These are phyloP conservation scores for Prinsepia uniflora DNA, from an alignment of 306 rosid genomes.

Conservation along the genomic window DNA sequence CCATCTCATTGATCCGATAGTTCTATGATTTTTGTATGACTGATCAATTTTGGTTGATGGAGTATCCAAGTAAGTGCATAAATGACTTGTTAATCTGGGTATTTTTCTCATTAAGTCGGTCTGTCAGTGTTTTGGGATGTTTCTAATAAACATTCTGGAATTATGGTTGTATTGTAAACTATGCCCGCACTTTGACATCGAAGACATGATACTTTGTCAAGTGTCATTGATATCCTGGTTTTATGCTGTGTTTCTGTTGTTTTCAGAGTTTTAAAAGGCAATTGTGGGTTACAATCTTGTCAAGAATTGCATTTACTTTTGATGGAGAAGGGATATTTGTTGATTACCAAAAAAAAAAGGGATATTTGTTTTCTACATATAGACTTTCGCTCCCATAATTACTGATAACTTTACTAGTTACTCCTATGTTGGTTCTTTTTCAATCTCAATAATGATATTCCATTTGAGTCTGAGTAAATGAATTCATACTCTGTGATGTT, in stretches of 20 bases:
- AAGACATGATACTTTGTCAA: not conserved
- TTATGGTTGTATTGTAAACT: not conserved
- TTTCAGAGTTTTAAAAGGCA: too few relatives aligned
- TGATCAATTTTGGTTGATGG: not conserved
- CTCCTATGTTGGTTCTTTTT: not conserved
- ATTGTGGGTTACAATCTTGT: not conserved
- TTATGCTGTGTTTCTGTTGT: too few relatives aligned
- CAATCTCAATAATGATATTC: constrained; percentile 1
- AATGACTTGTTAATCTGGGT: not conserved
- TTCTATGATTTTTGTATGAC: not conserved
- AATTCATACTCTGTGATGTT: not conserved
- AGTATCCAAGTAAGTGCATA: not conserved
- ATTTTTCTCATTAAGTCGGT: not conserved
- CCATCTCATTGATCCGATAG: not conserved
- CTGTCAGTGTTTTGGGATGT: not conserved
- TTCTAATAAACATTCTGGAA: not conserved
- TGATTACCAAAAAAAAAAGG: not conserved
- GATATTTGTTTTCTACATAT: not conserved
- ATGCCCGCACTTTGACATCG: not conserved
- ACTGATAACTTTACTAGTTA: not conserved
- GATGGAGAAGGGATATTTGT: not conserved
- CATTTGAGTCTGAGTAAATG: not conserved
- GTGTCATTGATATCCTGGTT: not conserved
- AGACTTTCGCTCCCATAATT: not conserved
- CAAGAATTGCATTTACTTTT: not conserved